Evolutionary conservation across 306 rosid species (phyloP), one percentile per base, ranked within the genome.

Genomic region (Luffa aegyptiaca): DNA sequence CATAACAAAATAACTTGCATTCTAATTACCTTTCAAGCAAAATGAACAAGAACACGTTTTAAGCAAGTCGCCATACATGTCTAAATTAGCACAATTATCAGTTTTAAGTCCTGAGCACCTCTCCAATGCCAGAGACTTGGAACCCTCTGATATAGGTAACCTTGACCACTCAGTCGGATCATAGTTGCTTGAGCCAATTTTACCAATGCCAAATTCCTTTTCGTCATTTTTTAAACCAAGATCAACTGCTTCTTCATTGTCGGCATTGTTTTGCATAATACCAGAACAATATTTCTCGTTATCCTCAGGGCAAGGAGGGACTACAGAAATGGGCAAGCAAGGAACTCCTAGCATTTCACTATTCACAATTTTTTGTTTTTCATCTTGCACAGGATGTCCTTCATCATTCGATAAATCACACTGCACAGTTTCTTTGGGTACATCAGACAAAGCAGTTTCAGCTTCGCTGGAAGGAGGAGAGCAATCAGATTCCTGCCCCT

Each of bases 11-110:
- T 7, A 61, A 37, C 35, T 26, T 31, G 13, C 56, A 63, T 49
- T 31, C 65, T 41, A 53, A 69, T 33, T 63, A 95, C 99, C 99
- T 93, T 92, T 92, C 79, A 93, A 83, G 87, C 99, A 95, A 81
- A 95, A 93, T 55, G 90, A 75, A 82, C 99, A 95, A 48, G 90
- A 82, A 85, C 99, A 95, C 44, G 49, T 62, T 81, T 89, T 90
- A 14, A 91, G 80, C 61, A 78, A 52, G 51, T 90, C 96, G 3
- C 8, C 84, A 35, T 82, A 82, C 0, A 20, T 83, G 78, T 53
- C 75, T 49, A 53, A 11, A 82, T 65, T 84, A 35, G 79, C 83
- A 78, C 7, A 76, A 4, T 51, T 86, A 56, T 71, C 82, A n/a
- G 61, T 83, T 83, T 81, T 84, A 1, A 84, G 88, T 21, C 78